Evolutionary conservation across 176 grass and related monocot genomes (phyloP).

Genomic region (Zoysia japonica): DNA sequence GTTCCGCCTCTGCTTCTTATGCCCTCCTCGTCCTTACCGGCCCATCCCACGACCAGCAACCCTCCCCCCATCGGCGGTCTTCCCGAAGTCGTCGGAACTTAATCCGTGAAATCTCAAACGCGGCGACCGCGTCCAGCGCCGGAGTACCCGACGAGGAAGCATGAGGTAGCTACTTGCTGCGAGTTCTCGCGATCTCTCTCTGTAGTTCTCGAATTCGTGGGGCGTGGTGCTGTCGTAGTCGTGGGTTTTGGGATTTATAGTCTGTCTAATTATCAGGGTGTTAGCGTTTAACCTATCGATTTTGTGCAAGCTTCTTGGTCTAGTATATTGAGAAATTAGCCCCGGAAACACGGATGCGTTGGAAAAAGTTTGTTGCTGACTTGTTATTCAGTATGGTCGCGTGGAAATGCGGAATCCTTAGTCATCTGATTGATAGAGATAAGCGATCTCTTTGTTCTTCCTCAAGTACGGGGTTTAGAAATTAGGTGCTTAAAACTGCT

Average conservation of each 20-base stretch:
- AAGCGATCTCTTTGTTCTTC: background rate
- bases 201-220: constrained; percentile 18
- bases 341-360: background rate
- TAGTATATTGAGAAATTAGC: background rate
- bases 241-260: background rate
- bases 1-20: constrained; percentile 13
- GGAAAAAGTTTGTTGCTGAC: background rate
- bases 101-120: constrained; percentile 23
- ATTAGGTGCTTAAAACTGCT: background rate
- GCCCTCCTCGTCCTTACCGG: background rate
- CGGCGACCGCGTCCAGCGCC: background rate
- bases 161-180: constrained; percentile 40
- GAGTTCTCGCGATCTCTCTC: background rate
- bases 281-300: background rate
- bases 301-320: background rate
- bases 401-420: background rate
- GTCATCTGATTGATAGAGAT: background rate
- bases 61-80: background rate
- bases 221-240: background rate
- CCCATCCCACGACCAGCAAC: background rate
- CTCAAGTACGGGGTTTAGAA: background rate
- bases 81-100: constrained; percentile 21
- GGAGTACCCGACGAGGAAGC: constrained; percentile 6
- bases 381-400: background rate
- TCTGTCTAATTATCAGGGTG: background rate